Evolutionary conservation across 768 basidiomycete species (phyloP).

Genomic region (Baorangia bicolor): DNA sequence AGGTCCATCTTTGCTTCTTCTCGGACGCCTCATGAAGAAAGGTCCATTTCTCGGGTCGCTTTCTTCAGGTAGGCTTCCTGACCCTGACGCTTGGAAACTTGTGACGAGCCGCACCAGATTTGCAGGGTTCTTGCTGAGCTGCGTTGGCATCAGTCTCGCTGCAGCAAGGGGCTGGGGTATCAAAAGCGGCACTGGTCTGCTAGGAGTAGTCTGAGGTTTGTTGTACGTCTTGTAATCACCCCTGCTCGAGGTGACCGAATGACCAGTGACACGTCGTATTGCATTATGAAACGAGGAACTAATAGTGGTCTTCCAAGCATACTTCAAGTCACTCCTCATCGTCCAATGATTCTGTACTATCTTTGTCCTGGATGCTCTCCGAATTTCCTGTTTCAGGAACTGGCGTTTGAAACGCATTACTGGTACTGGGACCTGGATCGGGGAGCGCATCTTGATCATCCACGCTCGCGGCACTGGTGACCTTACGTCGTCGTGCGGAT

Average conservation of each 20-base stretch:
- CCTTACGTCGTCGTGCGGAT: constrained; percentile 47
- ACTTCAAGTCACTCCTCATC: constrained; percentile 15
- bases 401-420: constrained; percentile 29
- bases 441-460: constrained; percentile 38
- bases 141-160: constrained; percentile 72
- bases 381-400: constrained; percentile 11
- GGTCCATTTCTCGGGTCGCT: constrained; percentile 79
- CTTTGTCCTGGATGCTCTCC: constrained; percentile 16
- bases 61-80: constrained; percentile 67
- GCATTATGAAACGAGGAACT: constrained; percentile 2
- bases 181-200: constrained; percentile 60
- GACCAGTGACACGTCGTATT: background rate
- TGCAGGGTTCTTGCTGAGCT: constrained; percentile 79
- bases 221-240: background rate
- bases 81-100: background rate
- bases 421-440: constrained; percentile 15
- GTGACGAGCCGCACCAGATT: constrained; percentile 47
- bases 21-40: constrained; percentile 75
- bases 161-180: constrained; percentile 72
- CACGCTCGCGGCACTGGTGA: constrained; percentile 51
- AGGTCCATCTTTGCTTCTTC: constrained; percentile 87
- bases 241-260: background rate
- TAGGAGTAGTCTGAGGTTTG: constrained; percentile 55
- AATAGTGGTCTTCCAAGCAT: background rate
- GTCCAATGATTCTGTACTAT: constrained; percentile 17